These are phyloP conservation scores for Heterobasidion occidentale DNA, from an alignment of 1,284 basidiomycete genomes.

Conservation along the genomic window DNA sequence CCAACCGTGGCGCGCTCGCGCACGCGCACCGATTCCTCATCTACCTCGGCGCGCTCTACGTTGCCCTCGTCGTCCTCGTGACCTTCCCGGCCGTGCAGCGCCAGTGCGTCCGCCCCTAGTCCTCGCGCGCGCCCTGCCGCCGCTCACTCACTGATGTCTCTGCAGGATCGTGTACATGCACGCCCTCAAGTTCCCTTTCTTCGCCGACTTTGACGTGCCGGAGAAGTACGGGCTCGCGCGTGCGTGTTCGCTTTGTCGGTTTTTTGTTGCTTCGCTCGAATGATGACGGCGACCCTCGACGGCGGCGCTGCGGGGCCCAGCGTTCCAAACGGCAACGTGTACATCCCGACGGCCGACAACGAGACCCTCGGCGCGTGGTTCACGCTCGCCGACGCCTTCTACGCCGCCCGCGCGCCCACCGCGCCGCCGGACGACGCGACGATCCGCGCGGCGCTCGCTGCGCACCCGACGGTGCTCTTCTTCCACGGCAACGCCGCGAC, in stretches of 20 bases:
- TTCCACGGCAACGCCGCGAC: slow-evolving; percentile 88
- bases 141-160: neutral
- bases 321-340: slow-evolving; percentile 75
- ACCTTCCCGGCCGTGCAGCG: slow-evolving; percentile 61
- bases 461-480: slow-evolving; percentile 75
- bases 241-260: slow-evolving; percentile 34
- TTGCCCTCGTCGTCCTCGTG: slow-evolving; percentile 43
- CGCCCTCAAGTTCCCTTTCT: slow-evolving; percentile 55
- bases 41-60: slow-evolving; percentile 46
- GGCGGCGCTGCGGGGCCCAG: slow-evolving; percentile 25
- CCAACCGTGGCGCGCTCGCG: slow-evolving; percentile 16
- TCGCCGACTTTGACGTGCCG: slow-evolving; percentile 56
- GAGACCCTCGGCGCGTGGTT: slow-evolving; percentile 87
- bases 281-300: neutral
- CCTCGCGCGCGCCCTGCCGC: slow-evolving; percentile 5
- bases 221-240: slow-evolving; percentile 79
- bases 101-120: slow-evolving; percentile 36
- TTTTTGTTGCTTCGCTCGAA: neutral
- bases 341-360: slow-evolving; percentile 69
- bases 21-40: slow-evolving; percentile 29
- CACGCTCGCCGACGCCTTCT: slow-evolving; percentile 65
- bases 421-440: slow-evolving; percentile 23
- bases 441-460: slow-evolving; percentile 40
- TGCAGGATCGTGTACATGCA: slow-evolving; percentile 59
- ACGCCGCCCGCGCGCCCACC: slow-evolving; percentile 35